These are phyloP conservation scores for Cryphonectria carpinicola DNA, from an alignment of 2,329 filamentous ascomycete species.

Conservation along the genomic window DNA sequence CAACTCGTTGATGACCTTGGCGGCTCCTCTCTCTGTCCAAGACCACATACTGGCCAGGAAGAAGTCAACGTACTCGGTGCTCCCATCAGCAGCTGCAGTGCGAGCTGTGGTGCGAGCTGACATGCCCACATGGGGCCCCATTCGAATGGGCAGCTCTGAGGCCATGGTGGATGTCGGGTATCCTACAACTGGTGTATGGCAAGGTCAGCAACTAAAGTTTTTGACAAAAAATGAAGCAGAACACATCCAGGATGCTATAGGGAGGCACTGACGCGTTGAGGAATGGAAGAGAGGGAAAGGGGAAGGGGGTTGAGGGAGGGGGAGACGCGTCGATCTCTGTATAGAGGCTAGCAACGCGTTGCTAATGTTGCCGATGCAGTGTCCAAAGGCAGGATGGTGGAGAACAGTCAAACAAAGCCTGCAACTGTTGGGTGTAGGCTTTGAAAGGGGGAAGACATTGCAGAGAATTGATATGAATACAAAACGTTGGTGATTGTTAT, in stretches of 20 bases:
- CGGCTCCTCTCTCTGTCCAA: slow-evolving; percentile 32
- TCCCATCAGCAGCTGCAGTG: not conserved
- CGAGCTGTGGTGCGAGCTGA: not conserved
- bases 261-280: not conserved
- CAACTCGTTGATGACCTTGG: slow-evolving; percentile 32
- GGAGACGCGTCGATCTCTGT: not conserved
- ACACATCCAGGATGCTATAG: not conserved
- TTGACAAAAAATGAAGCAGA: not conserved
- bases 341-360: not conserved
- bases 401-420: not conserved
- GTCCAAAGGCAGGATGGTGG: not conserved
- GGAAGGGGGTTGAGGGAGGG: not conserved
- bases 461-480: not conserved
- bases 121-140: not conserved
- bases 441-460: not conserved
- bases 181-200: not conserved
- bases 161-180: not conserved
- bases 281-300: not conserved
- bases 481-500: not conserved
- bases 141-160: not conserved
- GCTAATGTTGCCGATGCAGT: not conserved
- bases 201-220: not conserved
- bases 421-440: not conserved
- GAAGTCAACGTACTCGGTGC: slow-evolving; percentile 29
- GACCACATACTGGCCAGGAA: slow-evolving; percentile 36